Conservation (phyloP, 768 basidiomycete species). For the Boletales sp. region DNA sequence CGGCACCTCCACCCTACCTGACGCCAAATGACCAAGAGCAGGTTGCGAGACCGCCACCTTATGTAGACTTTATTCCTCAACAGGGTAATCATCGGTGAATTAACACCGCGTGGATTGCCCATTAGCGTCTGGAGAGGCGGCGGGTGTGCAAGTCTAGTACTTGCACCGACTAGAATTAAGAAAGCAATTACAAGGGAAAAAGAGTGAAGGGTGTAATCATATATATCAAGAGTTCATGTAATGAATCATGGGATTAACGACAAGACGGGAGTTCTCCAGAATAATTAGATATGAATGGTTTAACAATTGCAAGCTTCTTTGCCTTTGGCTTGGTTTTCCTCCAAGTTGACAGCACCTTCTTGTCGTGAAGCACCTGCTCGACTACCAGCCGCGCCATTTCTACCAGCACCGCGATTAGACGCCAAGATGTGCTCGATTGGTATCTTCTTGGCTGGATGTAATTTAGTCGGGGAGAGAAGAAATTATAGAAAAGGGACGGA, state of each 20-base stretch:
- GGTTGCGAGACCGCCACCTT: constrained; percentile 58
- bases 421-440: constrained; percentile 94
- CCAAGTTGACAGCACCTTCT: constrained; percentile 61
- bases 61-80: constrained; percentile 46
- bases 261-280: constrained; percentile 15
- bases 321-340: constrained; percentile 60
- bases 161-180: constrained; percentile 21
- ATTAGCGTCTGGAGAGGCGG: too few species aligned
- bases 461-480: background rate
- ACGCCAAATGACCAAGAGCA: constrained; percentile 50
- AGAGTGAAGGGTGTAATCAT: constrained; percentile 18
- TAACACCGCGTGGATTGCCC: too few species aligned
- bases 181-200: constrained; percentile 26
- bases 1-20: constrained; percentile 80
- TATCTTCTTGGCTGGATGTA: constrained; percentile 66
- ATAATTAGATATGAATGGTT: constrained; percentile 25
- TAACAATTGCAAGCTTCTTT: constrained; percentile 84
- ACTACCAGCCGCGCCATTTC: constrained; percentile 53
- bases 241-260: constrained; percentile 16
- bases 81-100: constrained; percentile 11
- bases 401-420: constrained; percentile 66
- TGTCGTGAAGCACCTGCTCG: constrained; percentile 51
- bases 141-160: background rate
- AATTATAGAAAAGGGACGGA: constrained; percentile 33
- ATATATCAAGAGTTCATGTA: constrained; percentile 21